Conservation (phyloP, 768 basidiomycete genomes). For the Strobilomyces dryophilus region DNA sequence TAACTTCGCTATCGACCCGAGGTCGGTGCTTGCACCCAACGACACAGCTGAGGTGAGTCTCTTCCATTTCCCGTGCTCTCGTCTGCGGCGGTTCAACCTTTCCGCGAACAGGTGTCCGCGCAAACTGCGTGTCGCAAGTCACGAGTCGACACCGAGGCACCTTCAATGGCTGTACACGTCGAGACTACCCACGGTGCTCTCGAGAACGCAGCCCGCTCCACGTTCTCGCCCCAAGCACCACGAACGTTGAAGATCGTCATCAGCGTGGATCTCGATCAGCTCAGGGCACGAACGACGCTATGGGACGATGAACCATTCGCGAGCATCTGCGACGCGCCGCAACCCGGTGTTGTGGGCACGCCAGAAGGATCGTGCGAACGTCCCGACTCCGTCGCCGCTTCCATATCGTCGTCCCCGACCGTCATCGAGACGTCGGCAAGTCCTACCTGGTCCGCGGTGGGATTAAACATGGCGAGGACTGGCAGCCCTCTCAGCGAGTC, state of each 20-base stretch:
- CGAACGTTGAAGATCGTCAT: slow-evolving; percentile 1
- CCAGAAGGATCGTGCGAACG: not conserved
- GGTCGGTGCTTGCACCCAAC: no score
- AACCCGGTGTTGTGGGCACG: not conserved
- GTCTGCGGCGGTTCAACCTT: no score
- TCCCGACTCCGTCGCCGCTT: not conserved
- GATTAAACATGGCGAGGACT: not conserved
- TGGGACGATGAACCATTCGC: not conserved
- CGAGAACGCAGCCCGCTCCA: no score
- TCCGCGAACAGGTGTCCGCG: no score
- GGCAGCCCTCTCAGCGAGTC: not conserved
- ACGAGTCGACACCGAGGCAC: no score
- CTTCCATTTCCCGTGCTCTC: no score
- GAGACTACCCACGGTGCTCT: no score
- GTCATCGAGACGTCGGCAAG: not conserved
- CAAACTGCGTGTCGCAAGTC: no score
- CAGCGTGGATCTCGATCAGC: not conserved
- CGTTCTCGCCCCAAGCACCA: not conserved
- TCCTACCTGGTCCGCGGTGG: not conserved
- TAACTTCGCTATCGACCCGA: no score
- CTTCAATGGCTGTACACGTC: no score
- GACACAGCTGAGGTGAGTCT: no score
- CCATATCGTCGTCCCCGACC: not conserved
- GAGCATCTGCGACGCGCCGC: no score
- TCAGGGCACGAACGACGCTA: not conserved